These are phyloP conservation scores for Juncus inflexus DNA, from an alignment of 176 grass and related monocot species.

Conservation along the genomic window DNA sequence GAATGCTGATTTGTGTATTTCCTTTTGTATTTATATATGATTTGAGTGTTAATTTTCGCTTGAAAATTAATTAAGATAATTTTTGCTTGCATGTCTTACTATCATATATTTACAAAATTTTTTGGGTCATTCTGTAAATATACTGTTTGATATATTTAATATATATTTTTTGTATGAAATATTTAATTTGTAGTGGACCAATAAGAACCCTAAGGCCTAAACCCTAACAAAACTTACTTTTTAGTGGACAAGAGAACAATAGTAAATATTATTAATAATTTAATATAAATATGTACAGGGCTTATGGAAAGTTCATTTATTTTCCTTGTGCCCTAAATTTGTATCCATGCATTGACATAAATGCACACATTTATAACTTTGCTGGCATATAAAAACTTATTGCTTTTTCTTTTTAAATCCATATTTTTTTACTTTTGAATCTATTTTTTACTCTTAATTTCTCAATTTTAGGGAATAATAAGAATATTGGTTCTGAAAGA, in stretches of 20 bases:
- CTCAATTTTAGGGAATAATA: constrained; percentile 27
- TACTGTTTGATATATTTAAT: no score
- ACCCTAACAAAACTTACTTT: not conserved
- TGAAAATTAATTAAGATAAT: not conserved
- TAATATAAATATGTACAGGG: no score
- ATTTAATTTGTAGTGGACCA: constrained; percentile 3
- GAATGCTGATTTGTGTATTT: not conserved
- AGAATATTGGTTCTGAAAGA: constrained; percentile 49
- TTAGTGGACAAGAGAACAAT: not conserved
- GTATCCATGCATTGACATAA: no score
- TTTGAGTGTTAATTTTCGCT: constrained; percentile 6
- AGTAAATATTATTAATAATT: no score
- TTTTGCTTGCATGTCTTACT: not conserved
- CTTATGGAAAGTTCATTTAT: no score
- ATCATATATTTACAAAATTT: not conserved
- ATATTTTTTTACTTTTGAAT: constrained; percentile 13
- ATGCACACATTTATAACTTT: no score
- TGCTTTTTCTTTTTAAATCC: not conserved
- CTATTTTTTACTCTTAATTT: not conserved
- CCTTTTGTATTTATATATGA: constrained; percentile 1
- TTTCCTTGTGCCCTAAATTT: no score
- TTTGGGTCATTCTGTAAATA: no score
- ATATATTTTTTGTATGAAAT: not conserved
- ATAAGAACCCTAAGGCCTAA: not conserved
- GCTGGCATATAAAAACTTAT: not conserved